Evolutionary conservation across 805 yeast genomes (phyloP).

Genomic region (Nakazawaea ishiwadae): DNA sequence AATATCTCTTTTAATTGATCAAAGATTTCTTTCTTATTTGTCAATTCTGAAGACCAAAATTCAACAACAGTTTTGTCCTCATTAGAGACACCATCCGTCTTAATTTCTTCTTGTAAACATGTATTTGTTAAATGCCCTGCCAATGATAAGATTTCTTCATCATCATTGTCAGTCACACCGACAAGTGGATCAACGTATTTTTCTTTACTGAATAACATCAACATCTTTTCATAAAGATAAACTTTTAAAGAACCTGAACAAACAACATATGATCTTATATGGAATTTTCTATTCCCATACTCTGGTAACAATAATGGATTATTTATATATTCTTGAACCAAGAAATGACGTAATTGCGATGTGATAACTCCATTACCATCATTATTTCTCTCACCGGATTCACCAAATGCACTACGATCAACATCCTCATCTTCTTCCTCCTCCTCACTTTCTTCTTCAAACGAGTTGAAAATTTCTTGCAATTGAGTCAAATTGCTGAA

Average conservation of each 20-base stretch:
- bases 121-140: conserved; percentile 90
- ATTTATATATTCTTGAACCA: conserved; percentile 76
- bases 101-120: conserved; percentile 63
- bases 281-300: conserved; percentile 74
- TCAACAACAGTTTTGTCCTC: conserved; percentile 49
- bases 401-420: conserved; percentile 7
- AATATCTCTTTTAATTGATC: conserved; percentile 56
- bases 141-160: conserved; percentile 37
- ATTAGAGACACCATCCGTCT: conserved; percentile 26
- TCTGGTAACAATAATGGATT: conserved; percentile 62
- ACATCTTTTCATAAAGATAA: conserved; percentile 72
- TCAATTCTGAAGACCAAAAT: conserved; percentile 46
- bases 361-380: conserved; percentile 65
- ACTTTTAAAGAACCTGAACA: conserved; percentile 73
- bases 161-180: conserved; percentile 20
- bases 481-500: conserved; percentile 76
- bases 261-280: conserved; percentile 79
- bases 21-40: conserved; percentile 37
- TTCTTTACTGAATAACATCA: conserved; percentile 72
- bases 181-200: conserved; percentile 35
- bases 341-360: conserved; percentile 85
- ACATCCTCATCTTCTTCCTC: conserved; percentile 25
- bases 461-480: conserved; percentile 78
- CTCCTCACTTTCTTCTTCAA: conserved; percentile 53
- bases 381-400: conserved; percentile 6